These are phyloP conservation scores for Selaginella moellendorffii DNA, from an alignment of 75 land plant species.

Conservation along the genomic window DNA sequence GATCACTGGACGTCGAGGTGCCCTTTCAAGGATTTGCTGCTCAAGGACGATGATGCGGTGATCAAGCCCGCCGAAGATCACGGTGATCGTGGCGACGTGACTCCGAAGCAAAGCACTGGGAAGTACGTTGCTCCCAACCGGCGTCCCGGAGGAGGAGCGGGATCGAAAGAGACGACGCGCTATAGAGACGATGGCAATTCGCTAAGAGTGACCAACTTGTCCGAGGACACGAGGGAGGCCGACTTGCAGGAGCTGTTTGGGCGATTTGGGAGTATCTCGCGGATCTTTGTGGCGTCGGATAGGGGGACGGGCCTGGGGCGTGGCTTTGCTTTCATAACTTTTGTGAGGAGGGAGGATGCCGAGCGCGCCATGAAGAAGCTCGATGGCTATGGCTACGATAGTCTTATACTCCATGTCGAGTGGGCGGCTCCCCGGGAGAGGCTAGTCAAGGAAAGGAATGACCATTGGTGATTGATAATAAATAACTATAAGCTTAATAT, in stretches of 20 bases:
- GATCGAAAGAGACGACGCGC: constrained; percentile 39
- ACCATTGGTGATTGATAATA: no score
- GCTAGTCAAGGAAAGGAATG: no score
- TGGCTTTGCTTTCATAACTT: constrained; percentile 73
- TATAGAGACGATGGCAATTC: constrained; percentile 59
- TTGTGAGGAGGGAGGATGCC: constrained; percentile 46
- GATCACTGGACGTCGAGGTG: constrained; percentile 81
- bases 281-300: constrained; percentile 62
- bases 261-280: constrained; percentile 45
- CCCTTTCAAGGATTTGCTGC: constrained; percentile 69
- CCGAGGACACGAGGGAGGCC: constrained; percentile 64
- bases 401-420: no score
- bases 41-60: no score
- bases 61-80: constrained; percentile 13
- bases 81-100: constrained; percentile 15
- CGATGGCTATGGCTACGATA: no score
- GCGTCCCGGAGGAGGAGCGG: constrained; percentile 47
- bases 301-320: constrained; percentile 55
- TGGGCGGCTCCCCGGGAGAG: no score
- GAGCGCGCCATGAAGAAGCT: no score
- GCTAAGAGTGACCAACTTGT: constrained; percentile 59
- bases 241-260: constrained; percentile 63
- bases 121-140: constrained; percentile 55
- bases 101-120: constrained; percentile 17
- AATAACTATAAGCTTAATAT: no score